These are phyloP conservation scores for Termitomyces sp. DNA, from an alignment of 768 basidiomycete genomes.

Conservation along the genomic window DNA sequence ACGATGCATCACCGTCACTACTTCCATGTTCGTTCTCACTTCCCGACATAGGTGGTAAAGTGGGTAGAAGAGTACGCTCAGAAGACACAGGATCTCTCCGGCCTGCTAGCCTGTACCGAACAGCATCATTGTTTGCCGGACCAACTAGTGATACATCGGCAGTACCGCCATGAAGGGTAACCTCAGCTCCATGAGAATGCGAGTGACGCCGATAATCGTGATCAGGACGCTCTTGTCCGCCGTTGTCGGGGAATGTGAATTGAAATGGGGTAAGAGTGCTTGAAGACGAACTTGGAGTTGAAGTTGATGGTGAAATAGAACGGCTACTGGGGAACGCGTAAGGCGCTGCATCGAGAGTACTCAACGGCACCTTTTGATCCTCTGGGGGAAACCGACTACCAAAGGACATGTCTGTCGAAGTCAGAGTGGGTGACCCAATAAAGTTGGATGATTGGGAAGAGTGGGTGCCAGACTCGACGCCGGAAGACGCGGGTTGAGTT, in stretches of 20 bases:
- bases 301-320: conserved; percentile 64
- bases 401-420: conserved; percentile 29
- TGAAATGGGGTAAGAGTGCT: conserved; percentile 64
- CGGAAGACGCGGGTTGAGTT: conserved; percentile 28
- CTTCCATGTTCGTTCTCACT: conserved; percentile 50
- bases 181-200: conserved; percentile 46
- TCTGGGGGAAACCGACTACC: conserved; percentile 30
- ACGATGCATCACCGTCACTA: conserved; percentile 48
- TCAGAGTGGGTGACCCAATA: conserved; percentile 51
- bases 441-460: conserved; percentile 49
- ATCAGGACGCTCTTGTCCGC: conserved; percentile 52
- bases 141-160: conserved; percentile 60
- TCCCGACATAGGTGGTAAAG: conserved; percentile 40
- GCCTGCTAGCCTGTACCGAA: conserved; percentile 53
- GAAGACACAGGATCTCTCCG: conserved; percentile 43
- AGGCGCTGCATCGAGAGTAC: conserved; percentile 44
- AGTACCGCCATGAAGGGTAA: conserved; percentile 69
- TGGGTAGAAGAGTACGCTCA: conserved; percentile 43
- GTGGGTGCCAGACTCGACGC: conserved; percentile 34
- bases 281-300: conserved; percentile 52
- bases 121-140: conserved; percentile 39
- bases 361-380: conserved; percentile 51
- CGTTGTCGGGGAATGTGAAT: conserved; percentile 56
- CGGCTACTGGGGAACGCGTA: conserved; percentile 64
- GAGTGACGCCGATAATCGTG: conserved; percentile 63